phyloP scores from a whole-genome alignment of 768 basidiomycete genomes.

The Vararia minispora region DNA sequence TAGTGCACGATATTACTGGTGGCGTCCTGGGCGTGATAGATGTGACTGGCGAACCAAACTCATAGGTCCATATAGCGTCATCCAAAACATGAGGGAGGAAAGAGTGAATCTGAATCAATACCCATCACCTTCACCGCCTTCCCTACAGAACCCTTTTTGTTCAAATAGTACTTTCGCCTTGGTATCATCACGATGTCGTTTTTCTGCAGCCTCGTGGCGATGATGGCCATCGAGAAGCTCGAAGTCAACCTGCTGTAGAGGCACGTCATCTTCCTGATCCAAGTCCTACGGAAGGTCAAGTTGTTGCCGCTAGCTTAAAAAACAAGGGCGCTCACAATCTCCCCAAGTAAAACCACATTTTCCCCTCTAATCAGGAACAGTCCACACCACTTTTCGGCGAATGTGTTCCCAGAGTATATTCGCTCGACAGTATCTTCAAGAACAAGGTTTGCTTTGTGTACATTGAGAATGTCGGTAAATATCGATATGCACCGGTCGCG shows the following conservation, averaged over 20 bases:
- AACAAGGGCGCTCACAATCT: slow-evolving; percentile 63
- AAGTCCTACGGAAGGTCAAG: slow-evolving; percentile 55
- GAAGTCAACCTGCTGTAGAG: slow-evolving; percentile 66
- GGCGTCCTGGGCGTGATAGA: too few relatives aligned
- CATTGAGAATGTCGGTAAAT: neutral
- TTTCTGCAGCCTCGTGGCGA: slow-evolving; percentile 57
- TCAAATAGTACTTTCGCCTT: slow-evolving; percentile 78
- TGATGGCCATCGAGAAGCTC: slow-evolving; percentile 59
- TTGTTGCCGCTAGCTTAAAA: neutral
- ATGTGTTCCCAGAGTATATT: slow-evolving; percentile 81
- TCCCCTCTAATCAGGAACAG: slow-evolving; percentile 94
- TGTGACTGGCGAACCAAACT: neutral
- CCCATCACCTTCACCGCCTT: slow-evolving; percentile 94
- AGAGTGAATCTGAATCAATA: slow-evolving; percentile 39
- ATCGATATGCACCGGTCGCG: slow-evolving; percentile 1
- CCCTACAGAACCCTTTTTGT: slow-evolving; percentile 85
- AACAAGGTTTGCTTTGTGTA: slow-evolving; percentile 79
- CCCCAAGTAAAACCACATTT: slow-evolving; percentile 94
- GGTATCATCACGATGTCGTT: slow-evolving; percentile 71
- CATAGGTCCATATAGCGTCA: neutral
- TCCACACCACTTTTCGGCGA: slow-evolving; percentile 81
- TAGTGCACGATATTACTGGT: too few relatives aligned
- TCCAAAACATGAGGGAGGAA: neutral
- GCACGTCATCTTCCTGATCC: slow-evolving; percentile 84
- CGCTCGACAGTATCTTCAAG: slow-evolving; percentile 93